Conservation (phyloP, 306 rosid genomes). For the Fragaria ananassa region DNA sequence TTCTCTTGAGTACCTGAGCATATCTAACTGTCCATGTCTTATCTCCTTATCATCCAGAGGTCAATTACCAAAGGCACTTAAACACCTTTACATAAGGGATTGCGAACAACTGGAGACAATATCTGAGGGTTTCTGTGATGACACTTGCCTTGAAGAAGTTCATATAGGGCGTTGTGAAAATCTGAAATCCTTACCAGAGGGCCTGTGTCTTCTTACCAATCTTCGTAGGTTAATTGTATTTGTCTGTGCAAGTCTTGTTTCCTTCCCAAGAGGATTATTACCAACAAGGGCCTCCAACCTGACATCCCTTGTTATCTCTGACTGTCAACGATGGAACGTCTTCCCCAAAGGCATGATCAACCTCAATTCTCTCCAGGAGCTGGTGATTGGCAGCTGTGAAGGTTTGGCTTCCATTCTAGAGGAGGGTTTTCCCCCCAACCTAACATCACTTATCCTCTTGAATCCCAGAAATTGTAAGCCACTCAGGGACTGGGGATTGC, state of each 20-base stretch:
- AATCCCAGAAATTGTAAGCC: neutral
- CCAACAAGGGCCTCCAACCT: slow-evolving; percentile 2
- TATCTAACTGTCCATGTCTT: slow-evolving; percentile 33
- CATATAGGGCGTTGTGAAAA: neutral
- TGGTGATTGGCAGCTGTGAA: neutral
- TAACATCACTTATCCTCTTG: neutral
- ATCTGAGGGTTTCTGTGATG: slow-evolving; percentile 7
- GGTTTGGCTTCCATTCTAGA: neutral
- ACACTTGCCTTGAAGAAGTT: slow-evolving; percentile 20
- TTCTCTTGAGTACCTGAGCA: slow-evolving; percentile 19
- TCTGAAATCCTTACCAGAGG: neutral
- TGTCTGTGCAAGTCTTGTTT: slow-evolving; percentile 11
- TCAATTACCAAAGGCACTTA: slow-evolving; percentile 13
- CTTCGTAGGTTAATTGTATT: neutral
- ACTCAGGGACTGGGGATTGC: neutral
- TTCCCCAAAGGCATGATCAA: neutral
- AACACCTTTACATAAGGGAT: slow-evolving; percentile 5
- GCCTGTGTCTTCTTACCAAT: neutral
- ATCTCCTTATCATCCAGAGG: slow-evolving; percentile 30
- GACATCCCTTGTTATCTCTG: neutral
- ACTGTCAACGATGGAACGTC: neutral
- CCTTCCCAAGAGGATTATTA: slow-evolving; percentile 4
- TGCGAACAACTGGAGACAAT: slow-evolving; percentile 31
- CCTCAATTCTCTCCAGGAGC: neutral
- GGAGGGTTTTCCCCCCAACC: neutral